Evolutionary conservation across 2,329 filamentous ascomycete genomes (phyloP).

Genomic region (Dothidotthia symphoricarpi): DNA sequence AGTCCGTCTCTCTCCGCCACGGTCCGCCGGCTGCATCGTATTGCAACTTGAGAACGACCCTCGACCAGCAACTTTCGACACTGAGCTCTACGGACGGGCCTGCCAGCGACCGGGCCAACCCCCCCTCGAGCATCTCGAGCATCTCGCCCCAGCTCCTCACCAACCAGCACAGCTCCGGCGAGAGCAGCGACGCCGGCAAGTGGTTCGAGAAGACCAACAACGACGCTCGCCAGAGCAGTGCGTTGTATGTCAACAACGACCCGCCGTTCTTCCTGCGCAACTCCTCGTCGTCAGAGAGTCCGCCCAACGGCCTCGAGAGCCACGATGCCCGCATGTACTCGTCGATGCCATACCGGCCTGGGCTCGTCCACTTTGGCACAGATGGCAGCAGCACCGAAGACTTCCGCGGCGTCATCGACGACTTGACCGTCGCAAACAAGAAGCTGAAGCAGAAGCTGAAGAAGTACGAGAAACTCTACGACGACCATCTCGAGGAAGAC

Average conservation of each 20-base stretch:
- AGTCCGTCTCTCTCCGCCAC: constrained; percentile 50
- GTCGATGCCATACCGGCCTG: constrained; percentile 28
- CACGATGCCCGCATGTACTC: constrained; percentile 14
- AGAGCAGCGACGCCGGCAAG: constrained; percentile 52
- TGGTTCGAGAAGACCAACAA: constrained; percentile 56
- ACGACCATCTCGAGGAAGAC: constrained; percentile 67
- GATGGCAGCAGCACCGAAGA: constrained; percentile 67
- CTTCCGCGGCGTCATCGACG: constrained; percentile 80
- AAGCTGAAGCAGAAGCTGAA: constrained; percentile 70
- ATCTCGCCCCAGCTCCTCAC: constrained; percentile 29
- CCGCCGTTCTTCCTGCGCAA: constrained; percentile 48
- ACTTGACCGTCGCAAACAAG: constrained; percentile 81
- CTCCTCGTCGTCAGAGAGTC: constrained; percentile 47
- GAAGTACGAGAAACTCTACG: constrained; percentile 66
- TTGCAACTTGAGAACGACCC: not conserved
- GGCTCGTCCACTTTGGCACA: constrained; percentile 43
- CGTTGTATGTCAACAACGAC: constrained; percentile 46
- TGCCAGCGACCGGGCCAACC: constrained; percentile 40
- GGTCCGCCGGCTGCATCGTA: constrained; percentile 23
- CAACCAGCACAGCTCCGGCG: constrained; percentile 48
- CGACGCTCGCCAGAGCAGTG: constrained; percentile 41
- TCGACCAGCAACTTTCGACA: constrained; percentile 11
- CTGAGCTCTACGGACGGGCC: constrained; percentile 24
- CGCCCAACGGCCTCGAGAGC: constrained; percentile 36
- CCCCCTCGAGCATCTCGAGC: constrained; percentile 43